A percentile compares a stretch with the other conserved stretches of the same genome.
These are phyloP conservation scores for Domatiomyces catenatus DNA, from an alignment of 2,329 filamentous ascomycete species.

Conservation along the genomic window DNA sequence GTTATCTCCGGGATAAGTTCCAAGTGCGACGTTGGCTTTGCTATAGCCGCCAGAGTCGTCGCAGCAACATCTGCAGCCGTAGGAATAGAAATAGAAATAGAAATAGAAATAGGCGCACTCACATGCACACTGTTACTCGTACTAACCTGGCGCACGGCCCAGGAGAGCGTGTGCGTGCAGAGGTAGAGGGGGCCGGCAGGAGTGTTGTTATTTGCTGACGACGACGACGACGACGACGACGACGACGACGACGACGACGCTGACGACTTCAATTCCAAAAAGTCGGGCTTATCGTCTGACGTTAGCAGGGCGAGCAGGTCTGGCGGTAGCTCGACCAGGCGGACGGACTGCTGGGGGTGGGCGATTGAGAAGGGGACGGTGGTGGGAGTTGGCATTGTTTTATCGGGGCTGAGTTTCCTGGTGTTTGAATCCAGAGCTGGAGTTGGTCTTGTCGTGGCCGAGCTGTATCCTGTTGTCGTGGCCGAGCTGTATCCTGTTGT, in stretches of 20 bases:
- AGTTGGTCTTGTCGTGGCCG: too few relatives aligned
- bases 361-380: conserved; percentile 28
- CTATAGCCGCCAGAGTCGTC: conserved; percentile 23
- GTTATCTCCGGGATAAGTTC: conserved; percentile 22
- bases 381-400: conserved; percentile 23
- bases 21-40: conserved; percentile 29
- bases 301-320: conserved; percentile 39
- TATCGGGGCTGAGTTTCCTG: background rate
- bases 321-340: conserved; percentile 45
- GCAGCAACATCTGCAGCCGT: background rate
- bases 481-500: too few relatives aligned
- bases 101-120: conserved; percentile 20
- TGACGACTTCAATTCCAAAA: background rate
- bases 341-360: conserved; percentile 37
- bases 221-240: conserved; percentile 1
- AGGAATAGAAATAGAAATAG: too few relatives aligned
- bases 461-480: too few relatives aligned
- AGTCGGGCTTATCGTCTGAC: background rate
- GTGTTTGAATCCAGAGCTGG: background rate
- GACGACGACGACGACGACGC: background rate
- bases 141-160: conserved; percentile 47
- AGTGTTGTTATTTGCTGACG: conserved; percentile 2
- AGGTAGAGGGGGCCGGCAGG: conserved; percentile 28
- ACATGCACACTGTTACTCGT: conserved; percentile 50
- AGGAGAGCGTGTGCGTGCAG: conserved; percentile 43